phyloP scores from a whole-genome alignment of 352 stramenopile genomes.

The Plasmopara halstedii region DNA sequence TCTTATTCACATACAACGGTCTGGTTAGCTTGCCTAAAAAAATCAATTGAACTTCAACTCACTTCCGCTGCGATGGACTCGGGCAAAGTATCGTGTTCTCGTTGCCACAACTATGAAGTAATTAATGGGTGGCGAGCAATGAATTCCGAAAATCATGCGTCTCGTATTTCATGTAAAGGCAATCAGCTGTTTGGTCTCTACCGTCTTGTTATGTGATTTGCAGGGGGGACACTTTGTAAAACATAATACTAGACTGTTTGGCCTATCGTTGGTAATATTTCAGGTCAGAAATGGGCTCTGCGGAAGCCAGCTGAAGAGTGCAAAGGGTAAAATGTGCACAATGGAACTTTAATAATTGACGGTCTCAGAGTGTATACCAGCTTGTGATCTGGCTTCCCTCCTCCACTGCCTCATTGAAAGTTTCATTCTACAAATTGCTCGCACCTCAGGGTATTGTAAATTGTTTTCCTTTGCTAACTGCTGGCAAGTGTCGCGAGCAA shows the following conservation, averaged over 20 bases:
- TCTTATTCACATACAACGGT: too few species aligned
- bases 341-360: conserved; percentile 24
- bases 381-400: conserved; percentile 2
- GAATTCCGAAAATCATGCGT: neutral
- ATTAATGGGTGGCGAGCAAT: neutral
- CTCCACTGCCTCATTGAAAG: conserved; percentile 3
- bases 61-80: conserved; percentile 2
- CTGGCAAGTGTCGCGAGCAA: conserved; percentile 4
- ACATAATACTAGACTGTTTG: too few species aligned
- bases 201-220: conserved; percentile 17
- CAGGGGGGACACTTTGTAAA: too few species aligned
- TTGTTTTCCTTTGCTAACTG: conserved; percentile 7
- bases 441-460: conserved; percentile 1
- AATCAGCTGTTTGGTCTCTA: conserved; percentile 14
- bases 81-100: neutral
- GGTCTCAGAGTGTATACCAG: conserved; percentile 5
- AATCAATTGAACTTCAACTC: conserved; percentile 14
- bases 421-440: conserved; percentile 21
- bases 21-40: conserved; percentile 7
- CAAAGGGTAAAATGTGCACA: conserved; percentile 9
- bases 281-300: conserved; percentile 10
- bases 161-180: conserved; percentile 12
- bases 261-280: conserved; percentile 18
- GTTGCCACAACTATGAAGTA: neutral
- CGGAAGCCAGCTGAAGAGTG: conserved; percentile 19